Evolutionary conservation across 345 rosid species (phyloP).

Genomic region (Diplotaxis tenuifolia): DNA sequence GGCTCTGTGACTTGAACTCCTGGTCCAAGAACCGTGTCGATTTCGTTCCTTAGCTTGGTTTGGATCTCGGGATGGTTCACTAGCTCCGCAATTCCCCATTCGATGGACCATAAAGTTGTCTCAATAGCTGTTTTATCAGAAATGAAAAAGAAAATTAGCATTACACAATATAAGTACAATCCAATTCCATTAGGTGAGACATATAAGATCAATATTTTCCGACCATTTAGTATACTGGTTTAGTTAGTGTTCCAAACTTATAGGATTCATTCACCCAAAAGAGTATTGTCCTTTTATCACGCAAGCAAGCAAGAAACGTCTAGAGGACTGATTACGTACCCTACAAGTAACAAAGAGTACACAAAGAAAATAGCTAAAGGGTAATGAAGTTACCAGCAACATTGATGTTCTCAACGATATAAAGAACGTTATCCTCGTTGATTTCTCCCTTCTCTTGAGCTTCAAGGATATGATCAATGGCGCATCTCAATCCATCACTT

Average conservation of each 20-base stretch:
- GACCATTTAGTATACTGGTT: background rate
- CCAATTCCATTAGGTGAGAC: background rate
- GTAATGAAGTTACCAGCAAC: slow-evolving; percentile 65
- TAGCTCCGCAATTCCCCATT: slow-evolving; percentile 93
- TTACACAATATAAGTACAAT: background rate
- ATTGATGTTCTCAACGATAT: slow-evolving; percentile 97
- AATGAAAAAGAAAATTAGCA: background rate
- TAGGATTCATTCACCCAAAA: background rate
- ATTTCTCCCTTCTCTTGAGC: slow-evolving; percentile 91
- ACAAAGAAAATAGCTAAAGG: background rate
- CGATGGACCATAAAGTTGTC: slow-evolving; percentile 94
- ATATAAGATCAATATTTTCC: background rate
- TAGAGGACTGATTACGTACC: slow-evolving; percentile 16
- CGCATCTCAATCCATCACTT: slow-evolving; percentile 74
- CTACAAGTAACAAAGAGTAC: slow-evolving; percentile 15
- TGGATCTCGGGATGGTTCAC: slow-evolving; percentile 93
- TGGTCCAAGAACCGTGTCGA: slow-evolving; percentile 75
- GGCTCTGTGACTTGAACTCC: slow-evolving; percentile 84
- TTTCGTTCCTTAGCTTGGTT: slow-evolving; percentile 65
- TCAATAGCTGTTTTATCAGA: slow-evolving; percentile 68
- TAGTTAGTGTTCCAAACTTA: background rate
- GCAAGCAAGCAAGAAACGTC: slow-evolving; percentile 19
- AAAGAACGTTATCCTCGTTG: slow-evolving; percentile 91
- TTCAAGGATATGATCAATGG: slow-evolving; percentile 89
- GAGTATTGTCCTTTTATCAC: background rate